These are phyloP conservation scores for Acacia melanoxylon DNA, from an alignment of 306 rosid species.

Conservation along the genomic window DNA sequence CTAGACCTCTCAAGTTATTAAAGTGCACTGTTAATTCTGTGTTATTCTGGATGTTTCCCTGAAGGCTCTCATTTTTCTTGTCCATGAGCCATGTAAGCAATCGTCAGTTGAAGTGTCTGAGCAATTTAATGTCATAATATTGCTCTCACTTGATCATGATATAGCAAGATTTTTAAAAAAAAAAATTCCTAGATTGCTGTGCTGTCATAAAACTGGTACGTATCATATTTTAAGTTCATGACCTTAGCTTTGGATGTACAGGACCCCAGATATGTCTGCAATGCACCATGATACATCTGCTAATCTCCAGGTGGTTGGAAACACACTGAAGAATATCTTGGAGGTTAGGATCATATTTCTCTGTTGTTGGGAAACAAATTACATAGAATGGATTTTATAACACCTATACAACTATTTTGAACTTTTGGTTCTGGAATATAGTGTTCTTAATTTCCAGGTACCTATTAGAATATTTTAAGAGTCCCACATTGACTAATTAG, in stretches of 20 bases:
- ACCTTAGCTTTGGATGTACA: slow-evolving; percentile 21
- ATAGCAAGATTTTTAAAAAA: background rate
- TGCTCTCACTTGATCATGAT: background rate
- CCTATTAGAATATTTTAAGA: too few relatives aligned
- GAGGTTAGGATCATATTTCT: slow-evolving; percentile 46
- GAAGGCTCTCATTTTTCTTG: background rate
- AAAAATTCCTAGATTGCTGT: background rate
- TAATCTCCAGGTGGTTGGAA: slow-evolving; percentile 54
- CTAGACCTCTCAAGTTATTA: too few relatives aligned
- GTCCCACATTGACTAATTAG: too few relatives aligned
- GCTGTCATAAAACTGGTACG: background rate
- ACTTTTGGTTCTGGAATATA: background rate
- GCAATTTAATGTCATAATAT: background rate
- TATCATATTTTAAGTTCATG: background rate
- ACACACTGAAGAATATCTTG: slow-evolving; percentile 51
- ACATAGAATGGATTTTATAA: background rate
- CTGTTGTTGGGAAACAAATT: background rate
- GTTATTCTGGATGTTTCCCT: too few relatives aligned
- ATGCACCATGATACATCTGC: slow-evolving; percentile 70
- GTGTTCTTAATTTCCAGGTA: background rate
- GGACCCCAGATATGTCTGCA: slow-evolving; percentile 75
- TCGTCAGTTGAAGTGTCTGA: background rate
- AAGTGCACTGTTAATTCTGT: too few relatives aligned
- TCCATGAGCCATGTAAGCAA: background rate
- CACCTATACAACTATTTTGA: background rate